A percentile compares a stretch with the other conserved stretches of the same genome.
Evolutionary conservation across 768 basidiomycete species (phyloP).

Genomic region (Tricholomella constricta): DNA sequence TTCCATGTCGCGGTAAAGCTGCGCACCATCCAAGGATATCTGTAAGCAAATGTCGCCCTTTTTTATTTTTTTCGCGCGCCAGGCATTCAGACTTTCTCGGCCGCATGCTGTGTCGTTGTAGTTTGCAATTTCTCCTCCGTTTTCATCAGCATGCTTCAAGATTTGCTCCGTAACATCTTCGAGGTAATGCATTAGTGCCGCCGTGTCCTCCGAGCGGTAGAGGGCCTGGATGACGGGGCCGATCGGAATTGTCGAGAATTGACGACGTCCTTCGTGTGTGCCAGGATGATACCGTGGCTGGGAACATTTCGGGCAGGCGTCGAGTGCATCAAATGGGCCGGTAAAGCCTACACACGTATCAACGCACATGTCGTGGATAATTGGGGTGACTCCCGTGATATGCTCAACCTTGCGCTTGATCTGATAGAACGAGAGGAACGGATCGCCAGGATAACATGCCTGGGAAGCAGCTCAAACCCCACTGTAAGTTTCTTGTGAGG

Average conservation of each 20-base stretch:
- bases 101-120: slow-evolving; percentile 10
- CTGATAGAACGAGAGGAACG: slow-evolving; percentile 29
- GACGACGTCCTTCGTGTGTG: not conserved
- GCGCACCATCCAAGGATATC: slow-evolving; percentile 31
- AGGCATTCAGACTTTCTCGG: slow-evolving; percentile 1
- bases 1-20: slow-evolving; percentile 31
- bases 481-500: slow-evolving; percentile 18
- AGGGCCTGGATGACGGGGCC: slow-evolving; percentile 7
- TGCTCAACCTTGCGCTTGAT: slow-evolving; percentile 25
- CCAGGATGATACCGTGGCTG: slow-evolving; percentile 2
- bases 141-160: not conserved
- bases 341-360: slow-evolving; percentile 22
- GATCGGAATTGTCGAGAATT: slow-evolving; percentile 6
- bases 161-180: not conserved
- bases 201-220: not conserved
- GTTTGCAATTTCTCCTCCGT: not conserved
- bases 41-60: slow-evolving; percentile 24
- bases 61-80: not conserved
- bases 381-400: slow-evolving; percentile 34
- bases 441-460: slow-evolving; percentile 24
- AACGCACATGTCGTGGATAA: slow-evolving; percentile 45
- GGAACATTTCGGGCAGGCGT: slow-evolving; percentile 1
- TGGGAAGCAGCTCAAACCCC: slow-evolving; percentile 14
- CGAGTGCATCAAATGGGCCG: not conserved
- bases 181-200: slow-evolving; percentile 4